phyloP scores from a whole-genome alignment of 805 yeast species.

The Wilhelminamyces savonicus region DNA sequence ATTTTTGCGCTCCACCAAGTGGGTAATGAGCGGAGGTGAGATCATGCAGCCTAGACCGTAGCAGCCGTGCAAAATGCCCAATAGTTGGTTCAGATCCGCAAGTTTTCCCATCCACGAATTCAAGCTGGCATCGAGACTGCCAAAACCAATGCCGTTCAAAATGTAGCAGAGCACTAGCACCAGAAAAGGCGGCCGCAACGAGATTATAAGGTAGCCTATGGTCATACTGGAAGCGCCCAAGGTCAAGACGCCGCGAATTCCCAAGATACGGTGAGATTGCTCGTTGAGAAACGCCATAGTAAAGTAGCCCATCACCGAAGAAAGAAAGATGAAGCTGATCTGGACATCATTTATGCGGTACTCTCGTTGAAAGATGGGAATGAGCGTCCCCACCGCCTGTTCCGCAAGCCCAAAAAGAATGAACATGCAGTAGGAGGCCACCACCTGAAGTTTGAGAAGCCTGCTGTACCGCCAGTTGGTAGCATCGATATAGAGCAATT shows the following conservation, averaged over 20 bases:
- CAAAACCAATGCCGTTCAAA: conserved; percentile 49
- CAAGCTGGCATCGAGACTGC: conserved; percentile 49
- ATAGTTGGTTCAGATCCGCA: conserved; percentile 40
- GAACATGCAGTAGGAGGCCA: conserved; percentile 33
- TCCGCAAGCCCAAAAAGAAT: conserved; percentile 51
- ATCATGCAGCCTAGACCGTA: conserved; percentile 51
- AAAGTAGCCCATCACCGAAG: conserved; percentile 51
- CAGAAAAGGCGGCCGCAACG: conserved; percentile 35
- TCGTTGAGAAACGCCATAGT: conserved; percentile 46
- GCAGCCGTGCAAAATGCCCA: conserved; percentile 47
- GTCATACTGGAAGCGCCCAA: conserved; percentile 29
- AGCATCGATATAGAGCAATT: conserved; percentile 26
- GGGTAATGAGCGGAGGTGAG: conserved; percentile 41
- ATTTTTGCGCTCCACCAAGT: conserved; percentile 28
- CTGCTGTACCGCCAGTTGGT: conserved; percentile 31
- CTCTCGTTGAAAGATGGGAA: conserved; percentile 44
- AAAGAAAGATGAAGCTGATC: conserved; percentile 45
- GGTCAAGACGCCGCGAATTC: conserved; percentile 41
- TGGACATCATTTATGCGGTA: conserved; percentile 44
- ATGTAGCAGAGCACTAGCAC: conserved; percentile 34
- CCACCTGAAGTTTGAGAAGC: conserved; percentile 38
- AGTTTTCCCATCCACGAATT: conserved; percentile 48
- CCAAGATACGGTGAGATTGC: conserved; percentile 33
- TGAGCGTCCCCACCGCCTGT: conserved; percentile 54
- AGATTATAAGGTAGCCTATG: conserved; percentile 31